phyloP scores from a whole-genome alignment of 352 stramenopile species.

The Phytophthora palmivora region DNA sequence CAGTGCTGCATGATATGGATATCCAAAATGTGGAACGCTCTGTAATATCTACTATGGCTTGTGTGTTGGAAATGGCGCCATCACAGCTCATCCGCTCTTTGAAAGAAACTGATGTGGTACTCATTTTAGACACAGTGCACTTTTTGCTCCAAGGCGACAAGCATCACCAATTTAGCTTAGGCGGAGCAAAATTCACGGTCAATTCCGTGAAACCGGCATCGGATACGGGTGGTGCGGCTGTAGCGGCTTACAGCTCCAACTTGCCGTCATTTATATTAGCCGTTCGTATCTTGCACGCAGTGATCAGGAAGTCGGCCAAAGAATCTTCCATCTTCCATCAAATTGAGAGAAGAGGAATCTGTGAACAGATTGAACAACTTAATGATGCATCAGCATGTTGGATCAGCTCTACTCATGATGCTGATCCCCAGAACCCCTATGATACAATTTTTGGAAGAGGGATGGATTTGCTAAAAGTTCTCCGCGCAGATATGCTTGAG shows the following conservation, averaged over 20 bases:
- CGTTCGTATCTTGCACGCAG: conserved; percentile 73
- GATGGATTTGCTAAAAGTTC: conserved; percentile 55
- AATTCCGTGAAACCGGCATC: background rate
- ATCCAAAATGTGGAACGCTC: conserved; percentile 73
- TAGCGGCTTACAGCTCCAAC: conserved; percentile 42
- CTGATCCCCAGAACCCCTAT: conserved; percentile 4
- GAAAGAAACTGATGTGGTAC: conserved; percentile 57
- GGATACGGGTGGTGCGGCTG: conserved; percentile 2
- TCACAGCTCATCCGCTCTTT: conserved; percentile 59
- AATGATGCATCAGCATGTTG: conserved; percentile 50
- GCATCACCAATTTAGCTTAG: conserved; percentile 9
- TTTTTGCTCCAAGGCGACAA: conserved; percentile 69
- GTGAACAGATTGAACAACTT: conserved; percentile 73
- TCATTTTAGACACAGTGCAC: conserved; percentile 75
- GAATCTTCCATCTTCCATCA: conserved; percentile 77
- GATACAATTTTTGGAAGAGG: conserved; percentile 68
- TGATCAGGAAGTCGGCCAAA: conserved; percentile 66
- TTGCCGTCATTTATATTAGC: conserved; percentile 74
- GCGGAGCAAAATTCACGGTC: background rate
- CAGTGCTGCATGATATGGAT: conserved; percentile 62
- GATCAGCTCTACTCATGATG: conserved; percentile 32
- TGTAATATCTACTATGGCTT: conserved; percentile 70
- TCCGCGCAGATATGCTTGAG: conserved; percentile 75
- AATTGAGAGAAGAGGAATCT: conserved; percentile 83
- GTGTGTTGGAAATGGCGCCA: conserved; percentile 77